Evolutionary conservation across 1,284 basidiomycete species (phyloP), one percentile per base, ranked within the genome.

Genomic region (Flammula alnicola): DNA sequence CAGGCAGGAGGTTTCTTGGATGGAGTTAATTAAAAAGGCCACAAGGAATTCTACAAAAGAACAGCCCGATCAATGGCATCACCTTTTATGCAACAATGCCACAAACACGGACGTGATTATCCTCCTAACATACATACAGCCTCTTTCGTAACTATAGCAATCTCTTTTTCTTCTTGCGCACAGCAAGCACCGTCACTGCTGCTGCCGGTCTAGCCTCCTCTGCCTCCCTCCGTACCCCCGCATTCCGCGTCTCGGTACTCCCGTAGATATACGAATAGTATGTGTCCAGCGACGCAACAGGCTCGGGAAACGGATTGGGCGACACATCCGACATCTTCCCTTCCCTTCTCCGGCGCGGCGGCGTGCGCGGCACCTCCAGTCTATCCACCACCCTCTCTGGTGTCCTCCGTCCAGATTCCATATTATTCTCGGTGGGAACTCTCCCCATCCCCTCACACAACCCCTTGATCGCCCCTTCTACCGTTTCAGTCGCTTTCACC

Each of bases 391-490:
- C 49, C 31, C 37, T 51, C 43, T 33, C 50, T 40, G 3, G 68
- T 69, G 58, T 77, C 75, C 11, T 72, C 73, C 19, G 73, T 74
- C 37, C 44, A n/a, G n/a, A n/a, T 31, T 37, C n/a, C n/a, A n/a
- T n/a, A n/a, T n/a, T n/a, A n/a, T 36, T 47, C 35, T 36, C 22
- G 17, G 23, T 53, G 53, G 69, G 63, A 26, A 64, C 55, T 12
- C 63, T 52, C 46, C 68, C 57, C 36, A 81, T 74, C n/a, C 79
- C 84, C 52, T 84, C 84, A 66, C 89, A 91, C 36, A 91, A 68
- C 3, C 86, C 83, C 54, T 76, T 76, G 50, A 91, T 84, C 9
- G 83, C 73, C 19, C 75, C 75, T 63, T 91, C 83, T 56, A 94
- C 73, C 27, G 82, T 78, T 58, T 81, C 81, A 11, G 91, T 92